Percentiles rank a stretch among this genome's conserved stretches.
Conservation (phyloP, 1,139 yeast species). For the Blastobotrys aristatus region DNA sequence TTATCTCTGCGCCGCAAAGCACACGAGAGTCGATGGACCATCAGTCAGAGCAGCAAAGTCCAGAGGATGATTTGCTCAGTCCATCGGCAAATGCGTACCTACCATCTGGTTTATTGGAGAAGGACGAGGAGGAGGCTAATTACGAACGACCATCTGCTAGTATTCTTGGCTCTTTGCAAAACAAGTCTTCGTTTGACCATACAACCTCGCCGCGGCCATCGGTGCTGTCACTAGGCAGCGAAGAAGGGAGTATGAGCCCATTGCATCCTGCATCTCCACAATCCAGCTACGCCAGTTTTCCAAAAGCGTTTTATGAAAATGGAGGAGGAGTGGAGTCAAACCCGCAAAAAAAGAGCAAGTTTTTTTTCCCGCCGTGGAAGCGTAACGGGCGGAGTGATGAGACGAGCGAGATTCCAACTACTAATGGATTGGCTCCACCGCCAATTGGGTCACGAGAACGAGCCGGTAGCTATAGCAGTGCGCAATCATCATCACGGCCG, state of each 20-base stretch:
- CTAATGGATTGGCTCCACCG: conserved; percentile 3
- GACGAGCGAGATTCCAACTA: neutral
- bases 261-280: conserved; percentile 23
- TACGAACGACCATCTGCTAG: conserved; percentile 22
- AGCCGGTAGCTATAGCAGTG: conserved; percentile 24
- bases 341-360: neutral
- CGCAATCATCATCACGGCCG: conserved; percentile 3
- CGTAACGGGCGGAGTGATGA: neutral
- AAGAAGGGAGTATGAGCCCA: conserved; percentile 13
- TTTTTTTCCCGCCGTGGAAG: neutral
- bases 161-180: conserved; percentile 23
- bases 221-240: conserved; percentile 10
- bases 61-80: conserved; percentile 22
- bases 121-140: conserved; percentile 21
- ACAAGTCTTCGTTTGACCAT: conserved; percentile 16
- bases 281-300: conserved; percentile 17
- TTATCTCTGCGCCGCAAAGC: neutral
- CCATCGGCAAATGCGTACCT: conserved; percentile 31
- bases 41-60: neutral
- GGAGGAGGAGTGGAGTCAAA: conserved; percentile 8
- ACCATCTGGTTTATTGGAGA: conserved; percentile 32
- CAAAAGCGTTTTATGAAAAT: conserved; percentile 12
- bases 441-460: conserved; percentile 24
- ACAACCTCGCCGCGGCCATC: conserved; percentile 21
- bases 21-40: conserved; percentile 7